Conservation (phyloP, 257 asterid species). For the Capsicum baccatum region DNA sequence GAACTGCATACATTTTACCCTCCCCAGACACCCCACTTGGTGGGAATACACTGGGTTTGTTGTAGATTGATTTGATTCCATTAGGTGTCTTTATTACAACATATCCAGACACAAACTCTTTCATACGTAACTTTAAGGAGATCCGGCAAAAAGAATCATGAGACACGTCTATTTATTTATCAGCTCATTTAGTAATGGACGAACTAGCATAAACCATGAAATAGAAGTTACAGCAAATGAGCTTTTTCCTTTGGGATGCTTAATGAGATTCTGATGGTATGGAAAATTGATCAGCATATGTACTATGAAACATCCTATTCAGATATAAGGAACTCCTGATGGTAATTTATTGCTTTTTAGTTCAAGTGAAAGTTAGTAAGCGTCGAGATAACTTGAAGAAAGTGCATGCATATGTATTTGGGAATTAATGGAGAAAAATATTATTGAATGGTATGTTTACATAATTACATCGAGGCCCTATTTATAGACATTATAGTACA, state of each 20-base stretch:
- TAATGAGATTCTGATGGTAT: conserved; percentile 1
- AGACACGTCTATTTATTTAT: conserved; percentile 21
- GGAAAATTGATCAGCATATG: conserved; percentile 15
- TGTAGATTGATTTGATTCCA: conserved; percentile 2
- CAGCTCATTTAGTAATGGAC: background rate
- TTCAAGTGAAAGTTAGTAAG: conserved; percentile 11
- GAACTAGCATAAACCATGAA: conserved; percentile 11
- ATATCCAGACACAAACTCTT: background rate
- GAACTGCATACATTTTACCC: too few relatives aligned
- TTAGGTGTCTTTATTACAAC: background rate
- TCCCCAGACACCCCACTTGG: too few relatives aligned
- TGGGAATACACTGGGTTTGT: too few relatives aligned
- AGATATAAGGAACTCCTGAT: background rate
- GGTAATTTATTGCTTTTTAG: background rate
- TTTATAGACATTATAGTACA: too few relatives aligned
- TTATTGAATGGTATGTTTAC: too few relatives aligned
- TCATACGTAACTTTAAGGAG: background rate
- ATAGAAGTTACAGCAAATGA: background rate
- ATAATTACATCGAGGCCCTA: too few relatives aligned
- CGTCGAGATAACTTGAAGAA: background rate
- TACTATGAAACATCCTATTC: background rate
- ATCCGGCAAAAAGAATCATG: background rate
- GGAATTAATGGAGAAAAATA: too few relatives aligned
- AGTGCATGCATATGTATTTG: background rate
- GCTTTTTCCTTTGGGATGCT: background rate